phyloP scores from a whole-genome alignment of 208 protist genomes.

The Trypanosoma melophagium region DNA sequence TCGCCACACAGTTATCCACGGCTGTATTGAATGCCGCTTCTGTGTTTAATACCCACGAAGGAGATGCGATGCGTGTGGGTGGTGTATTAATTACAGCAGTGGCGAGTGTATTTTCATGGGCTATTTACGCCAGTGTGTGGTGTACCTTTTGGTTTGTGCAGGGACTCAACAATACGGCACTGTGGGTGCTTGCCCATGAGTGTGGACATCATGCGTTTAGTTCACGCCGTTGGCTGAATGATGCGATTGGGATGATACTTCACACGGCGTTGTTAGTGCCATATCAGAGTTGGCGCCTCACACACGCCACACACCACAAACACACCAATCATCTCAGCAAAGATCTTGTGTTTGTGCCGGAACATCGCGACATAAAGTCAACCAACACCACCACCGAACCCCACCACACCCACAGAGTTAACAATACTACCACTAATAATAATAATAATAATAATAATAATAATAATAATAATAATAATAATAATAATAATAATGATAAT shows the following conservation, averaged over 20 bases:
- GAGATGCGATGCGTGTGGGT: no score
- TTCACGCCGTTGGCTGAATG: constrained; percentile 71
- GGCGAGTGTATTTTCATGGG: no score
- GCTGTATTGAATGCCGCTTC: no score
- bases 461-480: no score
- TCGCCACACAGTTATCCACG: neutral
- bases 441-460: no score
- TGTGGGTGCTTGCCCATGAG: constrained; percentile 95
- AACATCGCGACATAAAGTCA: no score
- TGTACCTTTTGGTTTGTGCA: constrained; percentile 81
- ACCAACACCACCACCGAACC: no score
- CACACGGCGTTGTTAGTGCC: constrained; percentile 90
- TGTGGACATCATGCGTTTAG: constrained; percentile 94
- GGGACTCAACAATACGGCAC: constrained; percentile 80
- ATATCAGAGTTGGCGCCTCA: constrained; percentile 93
- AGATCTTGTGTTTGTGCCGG: constrained; percentile 86
- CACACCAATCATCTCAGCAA: constrained; percentile 93
- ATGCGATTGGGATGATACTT: constrained; percentile 84
- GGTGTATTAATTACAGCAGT: neutral
- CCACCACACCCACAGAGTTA: no score
- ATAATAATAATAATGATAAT: no score
- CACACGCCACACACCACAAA: constrained; percentile 93
- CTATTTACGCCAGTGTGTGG: constrained; percentile 46
- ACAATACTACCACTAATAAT: no score
- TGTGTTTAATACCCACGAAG: no score